These are phyloP conservation scores for Plasmodium knowlesi DNA, from an alignment of 169 alveolate species.

Conservation along the genomic window DNA sequence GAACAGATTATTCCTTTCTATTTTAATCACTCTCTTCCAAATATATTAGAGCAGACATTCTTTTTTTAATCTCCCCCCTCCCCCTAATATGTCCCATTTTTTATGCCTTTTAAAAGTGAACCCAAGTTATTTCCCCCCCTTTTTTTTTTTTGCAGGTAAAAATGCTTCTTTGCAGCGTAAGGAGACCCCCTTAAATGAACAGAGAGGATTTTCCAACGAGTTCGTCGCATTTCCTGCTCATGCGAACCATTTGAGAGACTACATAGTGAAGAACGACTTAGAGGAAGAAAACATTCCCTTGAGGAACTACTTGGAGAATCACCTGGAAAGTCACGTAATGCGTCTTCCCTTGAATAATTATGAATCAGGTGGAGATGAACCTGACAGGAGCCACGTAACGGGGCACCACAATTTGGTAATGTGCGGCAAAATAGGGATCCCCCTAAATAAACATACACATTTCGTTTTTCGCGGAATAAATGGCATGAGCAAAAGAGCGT, in stretches of 20 bases:
- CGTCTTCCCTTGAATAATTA: background rate
- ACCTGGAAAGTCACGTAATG: too few relatives aligned
- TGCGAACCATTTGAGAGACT: conserved; percentile 46
- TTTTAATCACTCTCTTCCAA: background rate
- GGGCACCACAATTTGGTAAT: conserved; percentile 16
- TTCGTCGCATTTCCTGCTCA: conserved; percentile 36
- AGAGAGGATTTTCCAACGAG: conserved; percentile 13
- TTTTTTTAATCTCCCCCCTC: background rate
- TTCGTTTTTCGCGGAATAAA: background rate
- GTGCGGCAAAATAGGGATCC: background rate
- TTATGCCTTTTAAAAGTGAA: background rate
- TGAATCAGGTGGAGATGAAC: background rate
- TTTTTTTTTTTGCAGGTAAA: conserved; percentile 18
- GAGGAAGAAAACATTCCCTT: background rate
- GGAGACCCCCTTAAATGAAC: background rate
- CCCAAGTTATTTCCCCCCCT: background rate
- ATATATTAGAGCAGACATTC: background rate
- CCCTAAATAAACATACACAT: background rate
- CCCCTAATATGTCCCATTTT: background rate
- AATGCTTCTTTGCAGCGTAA: background rate
- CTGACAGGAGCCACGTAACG: background rate
- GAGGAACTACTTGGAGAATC: too few relatives aligned
- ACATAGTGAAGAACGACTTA: conserved; percentile 34
- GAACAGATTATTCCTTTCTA: background rate
- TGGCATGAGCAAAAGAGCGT: background rate